Conservation (phyloP, 352 stramenopile species). For the Globisporangium camurandrum region DNA sequence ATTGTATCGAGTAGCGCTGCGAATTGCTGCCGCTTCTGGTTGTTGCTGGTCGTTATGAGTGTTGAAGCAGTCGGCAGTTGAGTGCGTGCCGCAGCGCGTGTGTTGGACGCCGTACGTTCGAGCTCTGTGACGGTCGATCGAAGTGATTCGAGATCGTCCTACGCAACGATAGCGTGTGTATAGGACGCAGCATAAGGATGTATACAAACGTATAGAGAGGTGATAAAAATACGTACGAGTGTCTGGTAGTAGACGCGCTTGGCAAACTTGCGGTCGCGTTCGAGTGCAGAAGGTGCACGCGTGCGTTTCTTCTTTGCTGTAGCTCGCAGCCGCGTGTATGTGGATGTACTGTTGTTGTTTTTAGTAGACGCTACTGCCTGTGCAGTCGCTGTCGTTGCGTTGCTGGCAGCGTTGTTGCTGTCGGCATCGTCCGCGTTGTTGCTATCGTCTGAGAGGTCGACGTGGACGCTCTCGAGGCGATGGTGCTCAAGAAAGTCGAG, state of each 20-base stretch:
- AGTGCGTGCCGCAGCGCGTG: neutral
- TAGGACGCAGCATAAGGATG: no score
- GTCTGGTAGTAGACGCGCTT: conserved; percentile 11
- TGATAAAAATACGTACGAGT: no score
- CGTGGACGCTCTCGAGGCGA: conserved; percentile 2
- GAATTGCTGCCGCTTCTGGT: neutral
- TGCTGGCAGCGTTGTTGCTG: neutral
- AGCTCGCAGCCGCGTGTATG: neutral
- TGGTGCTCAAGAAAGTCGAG: conserved; percentile 9
- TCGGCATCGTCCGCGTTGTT: neutral
- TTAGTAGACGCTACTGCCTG: neutral
- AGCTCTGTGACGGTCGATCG: conserved; percentile 1
- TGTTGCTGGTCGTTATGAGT: no score
- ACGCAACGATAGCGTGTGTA: neutral
- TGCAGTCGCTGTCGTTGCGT: neutral
- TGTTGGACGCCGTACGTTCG: neutral
- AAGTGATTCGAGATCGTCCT: neutral
- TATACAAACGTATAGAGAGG: neutral
- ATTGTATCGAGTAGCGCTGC: neutral
- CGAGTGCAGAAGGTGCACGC: neutral
- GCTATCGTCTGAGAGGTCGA: conserved; percentile 3
- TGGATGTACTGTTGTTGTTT: neutral
- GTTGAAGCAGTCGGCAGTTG: no score
- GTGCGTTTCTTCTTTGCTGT: conserved; percentile 5
- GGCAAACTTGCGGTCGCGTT: conserved; percentile 3